Conservation (phyloP, 495 filamentous ascomycete species). For the Gamarada debralockiae region DNA sequence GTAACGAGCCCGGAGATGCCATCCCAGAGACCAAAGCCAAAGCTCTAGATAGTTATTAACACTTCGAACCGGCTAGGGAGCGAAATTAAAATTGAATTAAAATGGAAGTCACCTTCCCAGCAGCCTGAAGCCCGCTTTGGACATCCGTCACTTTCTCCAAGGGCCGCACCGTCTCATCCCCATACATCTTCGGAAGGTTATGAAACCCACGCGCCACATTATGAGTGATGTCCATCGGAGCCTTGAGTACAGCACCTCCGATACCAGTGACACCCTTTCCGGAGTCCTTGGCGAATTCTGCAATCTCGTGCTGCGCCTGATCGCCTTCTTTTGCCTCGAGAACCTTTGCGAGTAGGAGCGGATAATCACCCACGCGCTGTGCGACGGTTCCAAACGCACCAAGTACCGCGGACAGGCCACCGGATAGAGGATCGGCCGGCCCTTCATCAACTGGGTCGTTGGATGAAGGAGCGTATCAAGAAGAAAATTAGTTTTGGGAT, state of each 20-base stretch:
- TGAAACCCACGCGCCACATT: conserved; percentile 66
- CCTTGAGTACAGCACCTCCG: conserved; percentile 11
- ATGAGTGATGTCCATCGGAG: conserved; percentile 17
- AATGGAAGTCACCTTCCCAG: conserved; percentile 40
- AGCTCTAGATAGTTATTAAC: conserved; percentile 27
- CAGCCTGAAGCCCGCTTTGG: conserved; percentile 57
- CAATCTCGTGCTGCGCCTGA: not conserved
- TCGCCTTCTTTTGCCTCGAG: conserved; percentile 29
- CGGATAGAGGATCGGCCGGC: conserved; percentile 44
- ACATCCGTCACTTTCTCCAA: conserved; percentile 65
- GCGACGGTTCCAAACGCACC: conserved; percentile 56
- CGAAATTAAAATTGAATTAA: not conserved
- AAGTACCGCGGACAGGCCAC: conserved; percentile 54
- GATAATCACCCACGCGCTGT: conserved; percentile 58
- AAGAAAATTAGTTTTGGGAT: not conserved
- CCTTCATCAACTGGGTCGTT: not conserved
- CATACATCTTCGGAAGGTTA: conserved; percentile 73
- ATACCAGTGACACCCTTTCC: conserved; percentile 12
- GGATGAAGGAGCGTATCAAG: not conserved
- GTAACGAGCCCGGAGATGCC: conserved; percentile 67
- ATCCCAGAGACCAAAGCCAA: conserved; percentile 61
- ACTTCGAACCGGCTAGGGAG: not conserved
- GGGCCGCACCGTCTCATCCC: conserved; percentile 59
- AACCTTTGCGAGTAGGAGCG: conserved; percentile 41
- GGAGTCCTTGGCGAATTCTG: conserved; percentile 11